Evolutionary conservation across 257 asterid species (phyloP).

Genomic region (Petrea volubilis): DNA sequence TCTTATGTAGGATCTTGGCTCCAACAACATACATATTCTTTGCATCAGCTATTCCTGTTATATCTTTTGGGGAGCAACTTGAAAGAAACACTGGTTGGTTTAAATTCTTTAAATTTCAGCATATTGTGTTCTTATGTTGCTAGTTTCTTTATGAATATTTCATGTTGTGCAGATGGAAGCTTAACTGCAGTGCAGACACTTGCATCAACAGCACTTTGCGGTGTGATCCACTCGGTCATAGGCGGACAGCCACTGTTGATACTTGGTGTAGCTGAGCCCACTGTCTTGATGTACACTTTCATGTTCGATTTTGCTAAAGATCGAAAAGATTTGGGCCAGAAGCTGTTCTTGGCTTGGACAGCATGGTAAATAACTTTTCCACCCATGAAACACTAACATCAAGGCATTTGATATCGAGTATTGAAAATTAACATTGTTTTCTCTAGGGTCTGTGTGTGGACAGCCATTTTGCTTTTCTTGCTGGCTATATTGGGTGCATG

Average conservation of each 20-base stretch:
- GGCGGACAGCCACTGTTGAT: slow-evolving; percentile 97
- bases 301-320: slow-evolving; percentile 90
- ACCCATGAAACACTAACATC: slow-evolving; percentile 13
- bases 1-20: slow-evolving; percentile 75
- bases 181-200: slow-evolving; percentile 96
- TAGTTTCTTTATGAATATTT: neutral
- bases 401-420: slow-evolving; percentile 14
- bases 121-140: neutral
- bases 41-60: slow-evolving; percentile 97
- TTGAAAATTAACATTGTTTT: slow-evolving; percentile 20
- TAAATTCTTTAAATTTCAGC: slow-evolving; percentile 18
- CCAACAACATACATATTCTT: slow-evolving; percentile 97
- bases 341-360: slow-evolving; percentile 86
- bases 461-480: slow-evolving; percentile 87
- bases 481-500: slow-evolving; percentile 95
- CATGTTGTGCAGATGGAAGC: slow-evolving; percentile 63
- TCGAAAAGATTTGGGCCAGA: slow-evolving; percentile 75
- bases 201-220: slow-evolving; percentile 93
- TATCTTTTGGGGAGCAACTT: slow-evolving; percentile 94
- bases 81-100: slow-evolving; percentile 68
- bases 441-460: slow-evolving; percentile 95
- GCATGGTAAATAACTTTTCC: slow-evolving; percentile 63
- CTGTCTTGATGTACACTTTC: slow-evolving; percentile 95
- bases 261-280: slow-evolving; percentile 98
- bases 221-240: slow-evolving; percentile 78